Percentiles rank a stretch among this genome's conserved stretches.
phyloP scores from a whole-genome alignment of 2,329 filamentous ascomycete genomes.

The Pseudogymnoascus sp. region DNA sequence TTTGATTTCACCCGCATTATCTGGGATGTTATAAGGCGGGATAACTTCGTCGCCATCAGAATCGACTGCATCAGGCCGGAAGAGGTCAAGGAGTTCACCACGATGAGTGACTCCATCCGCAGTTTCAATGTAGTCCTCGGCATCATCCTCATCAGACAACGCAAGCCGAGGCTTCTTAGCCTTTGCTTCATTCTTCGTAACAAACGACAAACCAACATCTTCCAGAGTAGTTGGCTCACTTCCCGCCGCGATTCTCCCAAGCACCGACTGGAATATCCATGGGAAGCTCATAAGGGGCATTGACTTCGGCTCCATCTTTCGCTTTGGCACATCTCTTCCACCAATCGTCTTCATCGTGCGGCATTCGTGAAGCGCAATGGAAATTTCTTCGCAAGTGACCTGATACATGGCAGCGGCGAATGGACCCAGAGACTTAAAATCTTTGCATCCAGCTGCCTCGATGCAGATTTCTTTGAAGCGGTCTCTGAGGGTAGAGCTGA shows the following conservation, averaged over 20 bases:
- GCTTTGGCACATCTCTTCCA: slow-evolving; percentile 30
- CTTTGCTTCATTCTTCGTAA: slow-evolving; percentile 15
- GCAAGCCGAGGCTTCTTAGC: neutral
- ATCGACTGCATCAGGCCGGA: slow-evolving; percentile 16
- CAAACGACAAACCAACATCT: slow-evolving; percentile 16
- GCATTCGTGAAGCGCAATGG: slow-evolving; percentile 46
- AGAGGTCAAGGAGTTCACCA: slow-evolving; percentile 27
- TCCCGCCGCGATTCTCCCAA: slow-evolving; percentile 58
- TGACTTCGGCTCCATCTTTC: slow-evolving; percentile 35
- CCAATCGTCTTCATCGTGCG: slow-evolving; percentile 31
- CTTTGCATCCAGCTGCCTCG: slow-evolving; percentile 51
- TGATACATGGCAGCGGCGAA: slow-evolving; percentile 85
- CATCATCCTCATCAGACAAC: slow-evolving; percentile 5
- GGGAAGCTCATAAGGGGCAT: slow-evolving; percentile 90
- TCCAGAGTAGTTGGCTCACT: slow-evolving; percentile 17
- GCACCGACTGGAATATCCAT: slow-evolving; percentile 73
- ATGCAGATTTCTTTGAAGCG: slow-evolving; percentile 61
- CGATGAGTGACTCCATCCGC: slow-evolving; percentile 26
- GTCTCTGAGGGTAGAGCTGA: slow-evolving; percentile 57
- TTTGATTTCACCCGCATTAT: neutral
- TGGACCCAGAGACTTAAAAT: slow-evolving; percentile 52
- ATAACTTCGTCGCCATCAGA: neutral
- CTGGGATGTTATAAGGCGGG: neutral
- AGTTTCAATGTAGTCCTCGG: slow-evolving; percentile 23
- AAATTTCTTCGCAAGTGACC: slow-evolving; percentile 65